These are phyloP conservation scores for Marasmius fiardii DNA, from an alignment of 1,284 basidiomycete species.

Conservation along the genomic window DNA sequence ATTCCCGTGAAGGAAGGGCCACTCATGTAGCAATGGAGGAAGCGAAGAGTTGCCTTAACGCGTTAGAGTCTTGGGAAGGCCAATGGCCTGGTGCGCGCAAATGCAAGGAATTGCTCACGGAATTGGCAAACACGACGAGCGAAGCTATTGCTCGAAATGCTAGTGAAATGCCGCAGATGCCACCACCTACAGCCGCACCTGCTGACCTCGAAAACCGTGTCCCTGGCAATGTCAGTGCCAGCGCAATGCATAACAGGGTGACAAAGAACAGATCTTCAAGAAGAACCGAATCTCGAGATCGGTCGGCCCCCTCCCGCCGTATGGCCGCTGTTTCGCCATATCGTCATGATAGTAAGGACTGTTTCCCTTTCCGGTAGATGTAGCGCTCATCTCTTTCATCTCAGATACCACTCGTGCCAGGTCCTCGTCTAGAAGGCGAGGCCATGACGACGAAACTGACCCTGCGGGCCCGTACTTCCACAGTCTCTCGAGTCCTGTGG, in stretches of 20 bases:
- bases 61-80: slow-evolving; percentile 80
- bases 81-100: slow-evolving; percentile 87
- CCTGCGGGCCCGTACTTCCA: slow-evolving; percentile 41
- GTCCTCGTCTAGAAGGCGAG: slow-evolving; percentile 70
- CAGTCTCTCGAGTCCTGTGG: slow-evolving; percentile 48
- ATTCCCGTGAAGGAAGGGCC: slow-evolving; percentile 66
- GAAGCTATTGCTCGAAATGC: slow-evolving; percentile 53
- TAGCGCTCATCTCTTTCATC: slow-evolving; percentile 19
- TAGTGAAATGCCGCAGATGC: slow-evolving; percentile 25
- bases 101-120: slow-evolving; percentile 74
- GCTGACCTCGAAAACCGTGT: slow-evolving; percentile 44
- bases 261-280: slow-evolving; percentile 51
- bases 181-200: slow-evolving; percentile 30
- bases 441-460: slow-evolving; percentile 59
- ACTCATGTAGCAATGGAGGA: slow-evolving; percentile 77
- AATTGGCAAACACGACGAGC: slow-evolving; percentile 63
- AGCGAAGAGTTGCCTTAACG: slow-evolving; percentile 68
- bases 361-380: slow-evolving; percentile 9
- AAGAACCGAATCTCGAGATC: slow-evolving; percentile 57
- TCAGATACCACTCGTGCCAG: slow-evolving; percentile 60
- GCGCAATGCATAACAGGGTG: slow-evolving; percentile 35
- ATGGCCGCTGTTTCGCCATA: slow-evolving; percentile 61
- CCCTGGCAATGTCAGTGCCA: slow-evolving; percentile 41
- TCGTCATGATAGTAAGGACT: slow-evolving; percentile 62
- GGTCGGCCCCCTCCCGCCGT: slow-evolving; percentile 50